Base-by-base conservation (phyloP, 2,329 filamentous ascomycete genomes). In the Fusarium sp. region DNA sequence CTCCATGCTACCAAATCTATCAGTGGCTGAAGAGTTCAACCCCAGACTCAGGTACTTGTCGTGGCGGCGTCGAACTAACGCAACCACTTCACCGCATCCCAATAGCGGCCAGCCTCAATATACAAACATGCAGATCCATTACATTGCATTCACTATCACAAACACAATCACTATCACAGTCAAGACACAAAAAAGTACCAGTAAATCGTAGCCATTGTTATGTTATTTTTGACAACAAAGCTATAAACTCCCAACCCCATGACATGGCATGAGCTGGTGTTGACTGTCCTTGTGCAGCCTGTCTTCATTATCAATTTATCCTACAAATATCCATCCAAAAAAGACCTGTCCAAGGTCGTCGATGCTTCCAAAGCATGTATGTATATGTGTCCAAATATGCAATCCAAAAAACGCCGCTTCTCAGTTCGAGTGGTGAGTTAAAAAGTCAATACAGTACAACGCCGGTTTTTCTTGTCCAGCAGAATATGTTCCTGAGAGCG, bases 301-400 rank as follows among this genome's bases (percentile, higher is more conserved):
- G 61, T 56, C 35, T 54, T 62, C 60, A 71, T 73, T 71, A 72
- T 59, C 65, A 70, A 71, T 71, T 55, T 69, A 73, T 63, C 62
- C 62, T 55, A 65, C 46, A 58, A 69, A 62, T 43, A 40, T 66
- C 33, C 48, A 44, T 49, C 47, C 59, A 68, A 73, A 45, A 49
- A 45, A 49, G 62, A 59, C 67, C 67, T 74, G 60, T 68, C 59
- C 65, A 70, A 59, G 71, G 67, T 59, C 54, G 49, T 56, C 33
- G 28, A 68, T 65, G 67, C 67, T 68, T 65, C 43, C 52, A 52
- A 66, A 72, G 66, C 63, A 59, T 71, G 47, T 53, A 60, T 56
- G 61, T 54, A 47, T 72, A 57, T 60, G 37, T 62, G 30, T 55
- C 49, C 15, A 52, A 59, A 45, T 57, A 52, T 68, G 39, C 52